Base-by-base conservation (phyloP, 495 filamentous ascomycete genomes). In the Parachaetomium inaequale region DNA sequence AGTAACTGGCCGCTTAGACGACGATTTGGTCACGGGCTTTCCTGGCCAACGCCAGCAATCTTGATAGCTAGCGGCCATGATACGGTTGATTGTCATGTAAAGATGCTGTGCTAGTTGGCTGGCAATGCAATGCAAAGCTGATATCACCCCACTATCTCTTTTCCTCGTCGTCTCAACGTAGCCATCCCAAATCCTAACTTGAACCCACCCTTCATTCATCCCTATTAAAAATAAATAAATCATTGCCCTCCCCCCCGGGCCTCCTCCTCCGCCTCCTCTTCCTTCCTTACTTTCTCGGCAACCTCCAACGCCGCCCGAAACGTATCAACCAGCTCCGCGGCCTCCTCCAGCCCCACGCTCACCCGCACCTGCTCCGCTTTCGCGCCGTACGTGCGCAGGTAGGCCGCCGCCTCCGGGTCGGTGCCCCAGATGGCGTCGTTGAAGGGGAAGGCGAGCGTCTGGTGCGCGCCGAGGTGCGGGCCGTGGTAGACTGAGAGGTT, bases 391-490 rank as follows among this genome's bases (percentile, higher is more conserved):
- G 61, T 49, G 7, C 55, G 70, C 43, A 74, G 63, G 19, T 71
- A 69, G 2, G 58, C 63, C 0, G 52, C 50, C 7, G 50, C 54
- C 8, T 68, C 69, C 11, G 61, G 40, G 15, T 69, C 49, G 15
- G 63, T 66, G 8, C 70, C 72, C 68, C 75, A 79, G 12, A 76
- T 51, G 11, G 59, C 55, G 19, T 70, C 74, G 53, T 75, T 76
- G 65, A 77, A 81, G 12, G 76, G 66, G 34, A 80, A 43, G 2
- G 68, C 70, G 2, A 82, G 60, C 7, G 79, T 81, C 55, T 74
- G 64, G 66, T 81, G 76, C 21, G 78, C 80, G 0, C 80, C 80
- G 3, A 82, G 64, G 66, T 81, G 78, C 2, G 79, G 80, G 10
- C 78, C 76, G 17, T 73, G 67, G 63, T 76, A 73, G 31, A 82